Base-by-base conservation (phyloP, 1,284 basidiomycete species). In the Mixia osmundae region DNA sequence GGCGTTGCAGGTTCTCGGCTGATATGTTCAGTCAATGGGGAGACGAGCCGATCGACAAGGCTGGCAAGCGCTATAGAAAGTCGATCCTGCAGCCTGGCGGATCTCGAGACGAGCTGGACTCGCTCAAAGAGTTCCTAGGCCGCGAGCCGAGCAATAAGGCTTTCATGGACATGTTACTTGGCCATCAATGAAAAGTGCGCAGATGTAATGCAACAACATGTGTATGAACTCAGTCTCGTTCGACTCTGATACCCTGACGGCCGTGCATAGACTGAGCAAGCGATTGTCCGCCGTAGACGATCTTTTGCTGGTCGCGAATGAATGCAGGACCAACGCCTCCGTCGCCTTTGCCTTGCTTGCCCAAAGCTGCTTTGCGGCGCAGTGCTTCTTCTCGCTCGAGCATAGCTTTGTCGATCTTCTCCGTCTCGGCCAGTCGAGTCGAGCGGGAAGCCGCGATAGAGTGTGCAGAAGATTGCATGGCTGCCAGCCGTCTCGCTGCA, bases 81-180 rank as follows among this genome's bases (percentile, higher is more conserved):
- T 61, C 62, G 47, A 70, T 72, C 38, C 55, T 72, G 11, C 44
- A 54, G 21, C 62, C 65, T 2, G 70, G 71, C 12, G 68, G 66
- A 3, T 65, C 62, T 42, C 57, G 65, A 24, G 69, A 72, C 31
- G 70, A 72, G 39, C 56, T 63, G 45, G 63, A 64, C 12, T 68
- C 63, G 11, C 59, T 72, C 34, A 61, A 66, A 61, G 62, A 71
- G 45, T 78, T 80, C 67, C 63, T 82, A 39, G 76, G 76, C 4
- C 65, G 77, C 11, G 61, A 64, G 31, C 73, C 77, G 3, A 76
- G 74, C 47, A 71, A 69, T 42, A 67, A 73, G 15, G 77, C 77
- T 5, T 80, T 80, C 57, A 56, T 76, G 47, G 58, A 71, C 48
- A 67, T 70, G n/a, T 41, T 58, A n/a, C 44, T 54, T 10, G 44